phyloP scores from a whole-genome alignment of 306 rosid genomes.

The Hippophae rhamnoides region DNA sequence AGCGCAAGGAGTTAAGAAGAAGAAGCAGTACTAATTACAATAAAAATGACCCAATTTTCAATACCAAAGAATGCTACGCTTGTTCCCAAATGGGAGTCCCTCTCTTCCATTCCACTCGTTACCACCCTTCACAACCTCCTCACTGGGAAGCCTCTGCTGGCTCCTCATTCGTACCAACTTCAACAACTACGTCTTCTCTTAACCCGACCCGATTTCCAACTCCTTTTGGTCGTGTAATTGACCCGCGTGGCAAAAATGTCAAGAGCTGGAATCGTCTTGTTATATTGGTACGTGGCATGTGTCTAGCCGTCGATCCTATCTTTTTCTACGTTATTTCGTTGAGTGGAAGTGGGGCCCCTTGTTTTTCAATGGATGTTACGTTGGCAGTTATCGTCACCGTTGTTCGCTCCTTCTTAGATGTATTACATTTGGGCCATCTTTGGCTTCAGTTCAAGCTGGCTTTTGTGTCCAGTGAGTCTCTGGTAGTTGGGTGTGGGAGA shows the following conservation, averaged over 20 bases:
- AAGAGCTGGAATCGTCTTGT: conserved; percentile 29
- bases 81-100: conserved; percentile 27
- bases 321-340: conserved; percentile 25
- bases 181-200: not conserved
- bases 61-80: conserved; percentile 19
- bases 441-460: conserved; percentile 29
- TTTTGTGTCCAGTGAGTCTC: conserved; percentile 20
- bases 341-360: conserved; percentile 16
- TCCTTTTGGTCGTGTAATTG: conserved; percentile 8
- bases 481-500: conserved; percentile 28
- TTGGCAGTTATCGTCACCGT: conserved; percentile 19
- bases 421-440: conserved; percentile 23
- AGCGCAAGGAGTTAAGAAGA: not conserved
- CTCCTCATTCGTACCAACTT: conserved; percentile 2
- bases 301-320: conserved; percentile 28
- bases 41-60: not conserved
- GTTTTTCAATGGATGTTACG: conserved; percentile 20
- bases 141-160: conserved; percentile 21
- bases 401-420: conserved; percentile 22
- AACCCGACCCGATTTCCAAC: not conserved
- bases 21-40: too few relatives aligned
- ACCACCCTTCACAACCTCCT: conserved; percentile 7
- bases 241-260: conserved; percentile 21
- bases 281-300: conserved; percentile 27
- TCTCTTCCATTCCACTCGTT: conserved; percentile 23